phyloP scores from a whole-genome alignment of 75 land plant species.

The Chamaecyparis obtusa region DNA sequence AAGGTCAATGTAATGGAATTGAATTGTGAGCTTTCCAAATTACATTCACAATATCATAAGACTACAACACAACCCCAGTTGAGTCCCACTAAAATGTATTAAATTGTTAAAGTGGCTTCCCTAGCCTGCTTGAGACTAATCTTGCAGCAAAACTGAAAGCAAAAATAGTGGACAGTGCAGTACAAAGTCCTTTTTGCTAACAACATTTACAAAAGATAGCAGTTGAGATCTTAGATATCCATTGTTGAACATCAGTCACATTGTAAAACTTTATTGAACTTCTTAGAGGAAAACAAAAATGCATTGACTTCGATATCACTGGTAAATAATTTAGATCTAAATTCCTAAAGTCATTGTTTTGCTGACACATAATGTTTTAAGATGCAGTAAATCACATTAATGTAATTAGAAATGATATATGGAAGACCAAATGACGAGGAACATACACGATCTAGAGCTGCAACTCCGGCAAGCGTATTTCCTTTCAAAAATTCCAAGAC shows the following conservation, averaged over 20 bases:
- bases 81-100: background rate
- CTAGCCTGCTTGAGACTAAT: background rate
- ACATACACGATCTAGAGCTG: constrained; percentile 74
- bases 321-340: background rate
- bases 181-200: background rate
- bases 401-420: background rate
- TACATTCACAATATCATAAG: background rate
- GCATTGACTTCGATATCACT: background rate
- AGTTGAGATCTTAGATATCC: background rate
- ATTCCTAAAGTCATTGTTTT: background rate
- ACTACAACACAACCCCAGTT: background rate
- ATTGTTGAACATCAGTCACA: background rate
- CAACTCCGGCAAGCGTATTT: constrained; percentile 54
- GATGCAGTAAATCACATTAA: background rate
- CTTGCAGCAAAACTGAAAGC: background rate
- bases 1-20: background rate
- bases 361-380: background rate
- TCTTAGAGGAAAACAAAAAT: background rate
- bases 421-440: background rate
- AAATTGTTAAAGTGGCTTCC: background rate
- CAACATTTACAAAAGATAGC: background rate
- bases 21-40: background rate
- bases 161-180: background rate
- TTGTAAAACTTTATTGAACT: background rate
- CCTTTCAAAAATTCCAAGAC: constrained; percentile 66